Evolutionary conservation across 2,329 filamentous ascomycete genomes (phyloP).

Genomic region (Neofusicoccum sp.): DNA sequence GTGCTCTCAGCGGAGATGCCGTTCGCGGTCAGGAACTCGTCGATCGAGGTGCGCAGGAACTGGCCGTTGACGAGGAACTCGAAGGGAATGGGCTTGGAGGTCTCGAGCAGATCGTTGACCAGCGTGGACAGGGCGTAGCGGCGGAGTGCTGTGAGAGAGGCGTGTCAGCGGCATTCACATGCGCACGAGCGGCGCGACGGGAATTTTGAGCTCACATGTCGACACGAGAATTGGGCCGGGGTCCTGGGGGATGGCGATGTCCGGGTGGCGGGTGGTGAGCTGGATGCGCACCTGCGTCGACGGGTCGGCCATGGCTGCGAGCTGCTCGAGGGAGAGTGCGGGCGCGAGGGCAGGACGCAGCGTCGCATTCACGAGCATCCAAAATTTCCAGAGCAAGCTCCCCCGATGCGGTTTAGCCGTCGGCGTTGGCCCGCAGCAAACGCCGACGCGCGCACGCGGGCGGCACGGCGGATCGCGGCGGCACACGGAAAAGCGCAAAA

Average conservation of each 20-base stretch:
- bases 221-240: slow-evolving; percentile 57
- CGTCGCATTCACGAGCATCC: neutral
- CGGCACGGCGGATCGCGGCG: neutral
- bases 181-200: neutral
- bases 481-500: neutral
- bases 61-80: slow-evolving; percentile 95
- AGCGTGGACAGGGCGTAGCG: slow-evolving; percentile 61
- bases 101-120: slow-evolving; percentile 60
- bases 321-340: neutral
- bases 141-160: slow-evolving; percentile 46
- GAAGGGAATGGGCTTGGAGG: slow-evolving; percentile 69
- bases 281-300: slow-evolving; percentile 51
- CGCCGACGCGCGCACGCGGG: neutral
- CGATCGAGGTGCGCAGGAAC: slow-evolving; percentile 83
- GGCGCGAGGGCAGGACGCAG: neutral
- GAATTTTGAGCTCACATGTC: slow-evolving; percentile 46
- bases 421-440: slow-evolving; percentile 8
- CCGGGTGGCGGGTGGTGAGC: slow-evolving; percentile 52
- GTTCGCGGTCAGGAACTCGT: slow-evolving; percentile 82
- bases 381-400: slow-evolving; percentile 18
- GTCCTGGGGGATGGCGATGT: slow-evolving; percentile 55
- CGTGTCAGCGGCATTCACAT: neutral
- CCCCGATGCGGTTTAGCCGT: slow-evolving; percentile 7
- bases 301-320: slow-evolving; percentile 10
- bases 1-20: slow-evolving; percentile 88